A percentile compares a stretch with the other conserved stretches of the same genome.
phyloP scores from a whole-genome alignment of 176 grass and related monocot genomes.

The Musa schizocarpa region DNA sequence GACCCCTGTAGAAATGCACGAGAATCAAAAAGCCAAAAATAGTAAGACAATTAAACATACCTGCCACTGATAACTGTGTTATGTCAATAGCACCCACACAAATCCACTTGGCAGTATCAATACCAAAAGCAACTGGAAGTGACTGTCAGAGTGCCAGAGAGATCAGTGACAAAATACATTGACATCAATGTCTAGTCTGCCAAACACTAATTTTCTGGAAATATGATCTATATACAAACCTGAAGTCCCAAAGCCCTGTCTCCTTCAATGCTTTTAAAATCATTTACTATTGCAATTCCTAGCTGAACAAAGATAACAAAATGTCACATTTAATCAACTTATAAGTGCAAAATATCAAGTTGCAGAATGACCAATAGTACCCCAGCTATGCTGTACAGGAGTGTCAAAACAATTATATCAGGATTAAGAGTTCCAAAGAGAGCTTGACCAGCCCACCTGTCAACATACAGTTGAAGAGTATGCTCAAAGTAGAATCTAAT shows the following conservation, averaged over 20 bases:
- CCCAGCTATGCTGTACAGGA: constrained; percentile 87
- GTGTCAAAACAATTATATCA: constrained; percentile 79
- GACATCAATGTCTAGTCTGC: background rate
- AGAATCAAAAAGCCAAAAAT: background rate
- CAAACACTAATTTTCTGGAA: constrained; percentile 11
- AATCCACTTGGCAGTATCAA: constrained; percentile 94
- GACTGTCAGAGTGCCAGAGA: constrained; percentile 36
- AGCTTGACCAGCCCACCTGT: constrained; percentile 95
- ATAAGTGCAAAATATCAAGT: constrained; percentile 20
- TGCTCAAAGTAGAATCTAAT: background rate
- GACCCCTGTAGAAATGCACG: background rate
- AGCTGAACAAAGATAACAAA: constrained; percentile 30
- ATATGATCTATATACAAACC: constrained; percentile 32
- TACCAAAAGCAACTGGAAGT: constrained; percentile 94
- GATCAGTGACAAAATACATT: background rate
- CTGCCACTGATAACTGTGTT: constrained; percentile 90
- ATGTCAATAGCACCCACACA: constrained; percentile 94
- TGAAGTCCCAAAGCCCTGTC: constrained; percentile 59
- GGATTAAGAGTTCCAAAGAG: constrained; percentile 94
- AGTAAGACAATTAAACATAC: constrained; percentile 16
- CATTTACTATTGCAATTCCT: constrained; percentile 70
- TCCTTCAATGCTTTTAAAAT: constrained; percentile 72
- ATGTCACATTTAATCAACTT: constrained; percentile 1
- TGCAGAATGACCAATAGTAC: constrained; percentile 25
- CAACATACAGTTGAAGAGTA: background rate